These are phyloP conservation scores for Chlamydomonas reinhardtii DNA, from an alignment of 163 green algal species.

Conservation along the genomic window DNA sequence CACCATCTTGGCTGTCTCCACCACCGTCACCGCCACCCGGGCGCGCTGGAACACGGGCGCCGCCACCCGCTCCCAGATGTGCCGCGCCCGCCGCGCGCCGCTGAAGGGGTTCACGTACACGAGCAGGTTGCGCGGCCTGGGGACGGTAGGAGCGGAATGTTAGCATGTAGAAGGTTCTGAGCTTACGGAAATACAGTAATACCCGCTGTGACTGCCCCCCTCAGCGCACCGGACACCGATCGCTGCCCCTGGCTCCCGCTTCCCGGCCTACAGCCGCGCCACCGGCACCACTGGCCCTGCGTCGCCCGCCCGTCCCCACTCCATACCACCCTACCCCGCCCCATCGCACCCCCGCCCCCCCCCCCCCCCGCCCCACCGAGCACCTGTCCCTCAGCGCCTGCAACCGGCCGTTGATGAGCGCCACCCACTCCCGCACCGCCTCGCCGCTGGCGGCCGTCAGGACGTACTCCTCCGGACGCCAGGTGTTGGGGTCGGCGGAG, in stretches of 20 bases:
- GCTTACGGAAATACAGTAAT: no score
- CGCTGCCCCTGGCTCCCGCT: no score
- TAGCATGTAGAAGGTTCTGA: no score
- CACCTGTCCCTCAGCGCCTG: constrained; percentile 37
- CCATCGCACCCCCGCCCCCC: no score
- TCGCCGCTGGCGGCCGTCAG: constrained; percentile 27
- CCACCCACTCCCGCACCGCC: constrained; percentile 56
- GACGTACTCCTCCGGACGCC: constrained; percentile 41
- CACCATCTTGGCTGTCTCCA: constrained; percentile 69
- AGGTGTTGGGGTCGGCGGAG: constrained; percentile 29
- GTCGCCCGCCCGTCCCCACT: no score
- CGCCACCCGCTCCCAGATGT: constrained; percentile 68
- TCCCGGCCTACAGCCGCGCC: no score
- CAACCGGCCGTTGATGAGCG: constrained; percentile 38
- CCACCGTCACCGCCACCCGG: constrained; percentile 61
- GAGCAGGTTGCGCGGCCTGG: constrained; percentile 73
- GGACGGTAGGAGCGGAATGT: neutral
- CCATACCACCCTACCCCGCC: neutral
- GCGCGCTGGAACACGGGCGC: constrained; percentile 60
- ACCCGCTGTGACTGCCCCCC: no score
- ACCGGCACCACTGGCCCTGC: no score
- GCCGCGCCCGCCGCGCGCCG: constrained; percentile 54
- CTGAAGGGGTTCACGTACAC: constrained; percentile 85
- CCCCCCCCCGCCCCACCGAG: no score
- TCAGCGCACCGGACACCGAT: no score